A percentile compares a stretch with the other conserved stretches of the same genome.
Conservation (phyloP, 495 filamentous ascomycete species). For the Penicillium paradoxum region DNA sequence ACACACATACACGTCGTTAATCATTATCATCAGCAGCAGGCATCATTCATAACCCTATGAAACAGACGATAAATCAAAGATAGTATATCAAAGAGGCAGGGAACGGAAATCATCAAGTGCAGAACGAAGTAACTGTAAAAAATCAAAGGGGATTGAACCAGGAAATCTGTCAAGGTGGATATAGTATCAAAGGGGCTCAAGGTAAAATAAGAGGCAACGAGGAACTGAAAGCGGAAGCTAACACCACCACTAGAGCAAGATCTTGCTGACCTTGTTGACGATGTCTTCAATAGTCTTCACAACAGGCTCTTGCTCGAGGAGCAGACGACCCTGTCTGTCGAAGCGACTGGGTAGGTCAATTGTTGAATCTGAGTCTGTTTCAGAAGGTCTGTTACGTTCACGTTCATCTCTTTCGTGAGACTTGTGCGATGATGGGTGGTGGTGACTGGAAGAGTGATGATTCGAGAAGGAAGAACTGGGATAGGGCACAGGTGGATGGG, state of each 20-base stretch:
- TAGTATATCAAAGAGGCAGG: not conserved
- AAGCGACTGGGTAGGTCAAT: conserved; percentile 62
- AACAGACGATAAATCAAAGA: not conserved
- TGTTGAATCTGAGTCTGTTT: conserved; percentile 38
- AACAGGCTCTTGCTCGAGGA: conserved; percentile 34
- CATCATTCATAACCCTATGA: conserved; percentile 1
- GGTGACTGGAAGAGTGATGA: not conserved
- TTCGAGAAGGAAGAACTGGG: not conserved
- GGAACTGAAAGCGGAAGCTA: too few species aligned
- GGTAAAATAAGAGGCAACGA: too few species aligned
- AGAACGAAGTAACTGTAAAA: too few species aligned
- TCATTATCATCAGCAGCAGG: conserved; percentile 16
- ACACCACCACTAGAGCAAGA: conserved; percentile 17
- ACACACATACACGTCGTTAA: conserved; percentile 14
- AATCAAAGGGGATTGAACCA: not conserved
- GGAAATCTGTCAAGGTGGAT: not conserved
- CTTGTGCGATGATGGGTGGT: conserved; percentile 2
- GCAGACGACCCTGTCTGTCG: conserved; percentile 53
- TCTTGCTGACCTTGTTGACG: conserved; percentile 27
- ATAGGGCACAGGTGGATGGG: conserved; percentile 11
- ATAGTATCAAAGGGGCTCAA: too few species aligned
- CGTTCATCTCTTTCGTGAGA: not conserved
- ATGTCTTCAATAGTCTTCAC: conserved; percentile 35
- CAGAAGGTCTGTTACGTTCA: conserved; percentile 5
- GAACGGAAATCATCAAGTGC: not conserved